Evolutionary conservation across 371 early-diverging fungal genomes (phyloP).

Genomic region (Aphelidium insulamus): DNA sequence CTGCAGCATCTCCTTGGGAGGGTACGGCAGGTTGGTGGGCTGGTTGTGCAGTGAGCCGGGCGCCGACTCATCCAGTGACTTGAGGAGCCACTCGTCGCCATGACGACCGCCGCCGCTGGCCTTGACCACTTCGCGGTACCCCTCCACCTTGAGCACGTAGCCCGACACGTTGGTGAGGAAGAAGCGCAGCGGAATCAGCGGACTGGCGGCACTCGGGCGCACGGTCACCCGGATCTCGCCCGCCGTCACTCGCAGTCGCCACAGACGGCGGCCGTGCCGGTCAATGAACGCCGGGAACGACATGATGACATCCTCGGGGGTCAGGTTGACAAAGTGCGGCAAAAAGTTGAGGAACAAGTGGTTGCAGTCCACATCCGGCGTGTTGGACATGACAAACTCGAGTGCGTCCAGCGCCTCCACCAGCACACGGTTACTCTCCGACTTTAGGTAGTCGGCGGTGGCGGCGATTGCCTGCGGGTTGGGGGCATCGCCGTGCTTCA

Average conservation of each 20-base stretch:
- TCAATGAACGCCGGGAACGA: slow-evolving; percentile 73
- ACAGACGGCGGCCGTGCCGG: slow-evolving; percentile 81
- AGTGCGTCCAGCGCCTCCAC: slow-evolving; percentile 82
- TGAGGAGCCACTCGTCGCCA: slow-evolving; percentile 30
- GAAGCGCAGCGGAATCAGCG: slow-evolving; percentile 75
- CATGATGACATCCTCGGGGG: slow-evolving; percentile 53
- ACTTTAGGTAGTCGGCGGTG: slow-evolving; percentile 81
- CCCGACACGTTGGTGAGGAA: slow-evolving; percentile 75
- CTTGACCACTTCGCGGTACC: slow-evolving; percentile 61
- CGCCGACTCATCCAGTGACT: slow-evolving; percentile 35
- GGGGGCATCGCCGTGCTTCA: too few relatives aligned
- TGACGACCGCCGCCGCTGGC: slow-evolving; percentile 23
- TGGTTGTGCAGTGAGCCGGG: slow-evolving; percentile 66
- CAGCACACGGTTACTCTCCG: slow-evolving; percentile 75
- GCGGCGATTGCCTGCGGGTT: too few relatives aligned
- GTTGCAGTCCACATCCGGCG: slow-evolving; percentile 91
- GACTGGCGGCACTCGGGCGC: slow-evolving; percentile 23
- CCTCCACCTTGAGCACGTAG: slow-evolving; percentile 69
- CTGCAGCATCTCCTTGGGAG: slow-evolving; percentile 85
- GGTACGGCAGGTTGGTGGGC: slow-evolving; percentile 60
- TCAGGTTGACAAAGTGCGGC: slow-evolving; percentile 67
- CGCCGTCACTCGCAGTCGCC: slow-evolving; percentile 77
- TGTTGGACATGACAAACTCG: slow-evolving; percentile 63
- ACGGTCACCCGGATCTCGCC: slow-evolving; percentile 86
- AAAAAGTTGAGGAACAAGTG: slow-evolving; percentile 93